Conservation (phyloP, 2,329 filamentous ascomycete species). For the Dendryphion nanum region DNA sequence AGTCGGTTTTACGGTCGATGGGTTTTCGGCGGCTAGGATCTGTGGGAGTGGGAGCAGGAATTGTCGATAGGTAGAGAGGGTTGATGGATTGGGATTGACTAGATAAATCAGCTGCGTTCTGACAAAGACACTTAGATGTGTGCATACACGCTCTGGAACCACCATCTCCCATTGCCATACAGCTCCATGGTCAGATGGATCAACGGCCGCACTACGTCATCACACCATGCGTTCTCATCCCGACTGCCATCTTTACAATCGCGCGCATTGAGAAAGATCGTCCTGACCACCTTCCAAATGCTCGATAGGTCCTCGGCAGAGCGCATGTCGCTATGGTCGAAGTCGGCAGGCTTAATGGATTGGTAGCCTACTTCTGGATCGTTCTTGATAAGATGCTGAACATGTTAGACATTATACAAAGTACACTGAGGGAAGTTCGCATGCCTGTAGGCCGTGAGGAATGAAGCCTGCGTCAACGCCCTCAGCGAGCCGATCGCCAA, state of each 20-base stretch:
- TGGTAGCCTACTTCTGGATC: not conserved
- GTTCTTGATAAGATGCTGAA: not conserved
- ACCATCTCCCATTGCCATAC: conserved; percentile 8
- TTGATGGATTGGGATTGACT: conserved; percentile 15
- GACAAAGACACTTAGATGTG: not conserved
- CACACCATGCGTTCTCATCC: conserved; percentile 15
- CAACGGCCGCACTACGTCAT: conserved; percentile 10
- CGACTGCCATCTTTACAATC: not conserved
- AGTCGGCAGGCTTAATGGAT: not conserved
- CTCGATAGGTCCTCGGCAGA: not conserved
- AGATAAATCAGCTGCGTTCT: not conserved
- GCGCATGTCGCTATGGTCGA: not conserved
- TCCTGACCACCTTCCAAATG: not conserved
- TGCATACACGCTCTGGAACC: conserved; percentile 12
- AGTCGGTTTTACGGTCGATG: conserved; percentile 13
- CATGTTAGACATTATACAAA: not conserved
- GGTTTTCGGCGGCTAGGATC: conserved; percentile 2
- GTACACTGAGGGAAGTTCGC: not conserved
- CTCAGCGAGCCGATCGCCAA: not conserved
- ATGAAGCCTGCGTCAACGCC: not conserved
- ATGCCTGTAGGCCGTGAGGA: not conserved
- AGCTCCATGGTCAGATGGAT: conserved; percentile 12
- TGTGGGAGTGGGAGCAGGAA: conserved; percentile 3
- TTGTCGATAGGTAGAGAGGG: conserved; percentile 10
- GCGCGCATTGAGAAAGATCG: not conserved